Conservation (phyloP, 2,329 filamentous ascomycete species). For the Alternaria triticimaculans region DNA sequence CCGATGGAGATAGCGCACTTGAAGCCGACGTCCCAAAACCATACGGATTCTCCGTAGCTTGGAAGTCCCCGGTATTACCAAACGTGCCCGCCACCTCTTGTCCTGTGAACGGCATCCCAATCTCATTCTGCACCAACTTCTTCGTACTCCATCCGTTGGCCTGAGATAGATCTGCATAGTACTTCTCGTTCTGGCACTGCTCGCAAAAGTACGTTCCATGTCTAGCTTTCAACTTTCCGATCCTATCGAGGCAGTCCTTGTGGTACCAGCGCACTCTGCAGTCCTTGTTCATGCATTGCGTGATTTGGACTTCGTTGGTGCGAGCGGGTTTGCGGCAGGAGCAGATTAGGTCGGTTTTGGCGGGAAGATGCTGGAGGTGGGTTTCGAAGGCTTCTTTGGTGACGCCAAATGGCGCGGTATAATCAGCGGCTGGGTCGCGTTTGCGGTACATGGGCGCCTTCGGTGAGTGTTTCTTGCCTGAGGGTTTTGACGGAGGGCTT, state of each 20-base stretch:
- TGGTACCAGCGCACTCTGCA: conserved; percentile 30
- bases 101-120: neutral
- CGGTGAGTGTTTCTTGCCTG: neutral
- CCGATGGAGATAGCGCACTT: neutral
- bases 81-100: neutral
- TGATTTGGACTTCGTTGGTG: conserved; percentile 10
- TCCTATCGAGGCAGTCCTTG: conserved; percentile 26
- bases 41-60: conserved; percentile 9
- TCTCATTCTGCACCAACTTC: neutral
- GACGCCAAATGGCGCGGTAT: neutral
- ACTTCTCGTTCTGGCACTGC: conserved; percentile 13
- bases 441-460: conserved; percentile 12
- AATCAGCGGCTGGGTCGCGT: neutral
- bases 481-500: neutral
- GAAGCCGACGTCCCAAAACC: conserved; percentile 2
- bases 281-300: conserved; percentile 21
- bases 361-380: conserved; percentile 1
- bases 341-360: conserved; percentile 22
- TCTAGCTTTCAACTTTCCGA: conserved; percentile 16
- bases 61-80: neutral
- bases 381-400: conserved; percentile 6
- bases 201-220: conserved; percentile 17
- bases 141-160: neutral
- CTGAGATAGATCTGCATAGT: neutral
- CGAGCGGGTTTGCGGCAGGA: conserved; percentile 20